A percentile compares a stretch with the other conserved stretches of the same genome.
Evolutionary conservation across 768 basidiomycete species (phyloP).

Genomic region (Pisolithus albus): DNA sequence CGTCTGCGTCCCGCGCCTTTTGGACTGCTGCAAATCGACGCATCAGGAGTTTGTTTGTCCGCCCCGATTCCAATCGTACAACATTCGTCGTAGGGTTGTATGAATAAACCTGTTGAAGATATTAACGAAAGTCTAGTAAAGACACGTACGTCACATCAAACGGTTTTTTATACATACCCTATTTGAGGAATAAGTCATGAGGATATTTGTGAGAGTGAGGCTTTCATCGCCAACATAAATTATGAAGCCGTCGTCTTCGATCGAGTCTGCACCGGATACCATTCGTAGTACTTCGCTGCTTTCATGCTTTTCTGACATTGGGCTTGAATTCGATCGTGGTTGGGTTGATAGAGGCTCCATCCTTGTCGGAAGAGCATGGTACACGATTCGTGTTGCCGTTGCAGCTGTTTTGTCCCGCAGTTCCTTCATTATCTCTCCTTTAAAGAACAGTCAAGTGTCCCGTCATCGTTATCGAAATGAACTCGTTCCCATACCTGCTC

Average conservation of each 20-base stretch:
- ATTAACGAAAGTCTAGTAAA: not conserved
- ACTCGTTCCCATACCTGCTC: conserved; percentile 40
- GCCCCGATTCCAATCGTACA: conserved; percentile 51
- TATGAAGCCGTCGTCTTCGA: conserved; percentile 19
- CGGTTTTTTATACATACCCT: conserved; percentile 37
- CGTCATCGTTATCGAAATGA: not conserved
- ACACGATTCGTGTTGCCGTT: conserved; percentile 28
- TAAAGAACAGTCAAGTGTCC: not conserved
- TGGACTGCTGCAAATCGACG: conserved; percentile 83
- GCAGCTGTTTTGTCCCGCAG: conserved; percentile 15
- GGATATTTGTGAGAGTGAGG: conserved; percentile 72
- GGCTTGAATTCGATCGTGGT: not conserved
- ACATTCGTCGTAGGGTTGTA: conserved; percentile 56
- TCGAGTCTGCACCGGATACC: not conserved
- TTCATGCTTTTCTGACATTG: not conserved
- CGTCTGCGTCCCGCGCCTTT: conserved; percentile 84
- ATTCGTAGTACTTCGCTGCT: not conserved
- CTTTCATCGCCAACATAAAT: conserved; percentile 75
- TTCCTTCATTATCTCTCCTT: conserved; percentile 14
- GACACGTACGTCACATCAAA: not conserved
- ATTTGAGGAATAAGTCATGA: conserved; percentile 71
- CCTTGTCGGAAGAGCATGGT: conserved; percentile 29
- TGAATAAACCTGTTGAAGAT: conserved; percentile 54
- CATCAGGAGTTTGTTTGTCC: conserved; percentile 82
- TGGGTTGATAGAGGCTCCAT: conserved; percentile 10